Base-by-base conservation (phyloP, 1,284 basidiomycete species). In the Mycosarcoma mackinlayi region DNA sequence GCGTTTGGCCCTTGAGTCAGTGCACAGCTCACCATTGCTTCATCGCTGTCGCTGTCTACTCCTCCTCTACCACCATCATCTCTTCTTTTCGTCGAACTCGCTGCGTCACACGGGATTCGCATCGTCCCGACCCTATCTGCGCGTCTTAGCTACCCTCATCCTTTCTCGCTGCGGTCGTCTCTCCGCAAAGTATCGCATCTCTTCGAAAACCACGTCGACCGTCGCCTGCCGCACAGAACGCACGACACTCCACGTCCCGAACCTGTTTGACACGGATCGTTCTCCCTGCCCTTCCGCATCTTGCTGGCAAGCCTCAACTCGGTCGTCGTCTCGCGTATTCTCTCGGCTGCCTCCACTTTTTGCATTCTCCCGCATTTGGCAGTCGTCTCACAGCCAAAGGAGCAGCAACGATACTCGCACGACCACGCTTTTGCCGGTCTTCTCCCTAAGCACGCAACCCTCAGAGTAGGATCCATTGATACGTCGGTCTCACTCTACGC, bases 71-170 rank as follows among this genome's bases (percentile, higher is more conserved):
- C 25, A 30, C 41, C 52, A 54, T 21, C 52, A 38, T 33, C 40
- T 25, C 35, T 27, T 9, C 30, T 51, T 37, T 40, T 24, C 44
- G 28, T 40, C 44, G n/a, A 21, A 19, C 18, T 27, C 38, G 28
- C 34, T 21, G 47, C 41, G 51, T 49, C 58, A 62, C 46, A 25
- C 37, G 38, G 28, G 18, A 49, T 28, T 11, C 39, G 31, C 50
- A 30, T 34, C 39, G 24, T 25, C 31, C 31, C 31, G 49, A 19
- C 13, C 45, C 58, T 54, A 49, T n/a, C 27, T 39, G 31, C 58
- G 51, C 58, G 54, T 54, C 40, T 28, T 27, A n/a, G n/a, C n/a
- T n/a, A n/a, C n/a, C n/a, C 24, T 37, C 25, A 11, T 42, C 25
- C 25, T 21, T 28, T 5, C 24, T 30, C 30, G 44, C 33, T 31